phyloP scores from a whole-genome alignment of 208 protist genomes.

The Leishmania lainsoni region DNA sequence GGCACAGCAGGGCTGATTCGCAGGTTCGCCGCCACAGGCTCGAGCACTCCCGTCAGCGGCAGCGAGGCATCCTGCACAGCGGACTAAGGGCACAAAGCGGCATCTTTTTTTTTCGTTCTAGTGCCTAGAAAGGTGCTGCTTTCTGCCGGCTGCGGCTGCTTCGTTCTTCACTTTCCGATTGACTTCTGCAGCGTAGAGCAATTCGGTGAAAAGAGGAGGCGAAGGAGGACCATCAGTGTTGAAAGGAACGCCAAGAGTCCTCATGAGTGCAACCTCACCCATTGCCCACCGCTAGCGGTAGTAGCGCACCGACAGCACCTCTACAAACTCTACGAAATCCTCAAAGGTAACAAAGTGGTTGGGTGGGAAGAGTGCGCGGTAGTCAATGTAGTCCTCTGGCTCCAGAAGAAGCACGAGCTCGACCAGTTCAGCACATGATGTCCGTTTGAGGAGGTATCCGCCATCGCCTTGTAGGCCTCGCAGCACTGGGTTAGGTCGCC shows the following conservation, averaged over 20 bases:
- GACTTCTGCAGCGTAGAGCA: neutral
- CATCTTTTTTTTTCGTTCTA: neutral
- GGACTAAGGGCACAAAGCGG: neutral
- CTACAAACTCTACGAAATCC: slow-evolving; percentile 38
- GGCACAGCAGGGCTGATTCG: too few relatives aligned
- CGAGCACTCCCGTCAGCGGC: neutral
- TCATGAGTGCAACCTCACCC: neutral
- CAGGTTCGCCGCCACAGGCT: neutral
- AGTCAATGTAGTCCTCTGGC: slow-evolving; percentile 38
- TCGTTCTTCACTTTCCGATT: neutral
- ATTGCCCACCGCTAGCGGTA: neutral
- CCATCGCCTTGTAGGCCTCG: slow-evolving; percentile 23
- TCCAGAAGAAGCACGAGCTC: slow-evolving; percentile 30
- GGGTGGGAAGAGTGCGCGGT: slow-evolving; percentile 30
- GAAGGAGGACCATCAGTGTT: neutral
- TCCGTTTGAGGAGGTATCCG: slow-evolving; percentile 18
- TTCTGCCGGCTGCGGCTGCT: neutral
- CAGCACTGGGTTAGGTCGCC: slow-evolving; percentile 14
- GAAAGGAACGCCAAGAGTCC: neutral
- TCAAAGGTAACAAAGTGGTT: slow-evolving; percentile 23
- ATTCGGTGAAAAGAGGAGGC: neutral
- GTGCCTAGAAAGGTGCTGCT: neutral
- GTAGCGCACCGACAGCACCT: slow-evolving; percentile 36
- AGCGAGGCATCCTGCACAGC: neutral
- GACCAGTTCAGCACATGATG: slow-evolving; percentile 28